A percentile compares a stretch with the other conserved stretches of the same genome.
Conservation (phyloP, 1,139 yeast genomes). For the Diutina siamensis region DNA sequence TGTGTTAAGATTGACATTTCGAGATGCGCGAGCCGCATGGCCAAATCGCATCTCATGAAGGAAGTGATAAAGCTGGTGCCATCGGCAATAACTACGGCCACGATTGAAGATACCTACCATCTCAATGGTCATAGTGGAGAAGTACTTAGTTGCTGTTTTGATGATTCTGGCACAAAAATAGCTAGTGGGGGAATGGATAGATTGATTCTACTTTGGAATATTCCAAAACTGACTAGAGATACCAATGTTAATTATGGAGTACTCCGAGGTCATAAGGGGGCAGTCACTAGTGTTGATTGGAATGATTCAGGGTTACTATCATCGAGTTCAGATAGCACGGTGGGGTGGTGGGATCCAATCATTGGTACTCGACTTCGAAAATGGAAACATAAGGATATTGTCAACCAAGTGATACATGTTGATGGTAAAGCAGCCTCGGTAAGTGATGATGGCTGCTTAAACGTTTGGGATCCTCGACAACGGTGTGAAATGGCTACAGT, state of each 20-base stretch:
- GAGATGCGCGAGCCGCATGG: too few species aligned
- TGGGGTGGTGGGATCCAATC: conserved; percentile 43
- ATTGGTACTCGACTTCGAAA: conserved; percentile 46
- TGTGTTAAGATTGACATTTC: neutral
- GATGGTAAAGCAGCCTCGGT: conserved; percentile 23
- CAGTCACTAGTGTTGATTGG: conserved; percentile 43
- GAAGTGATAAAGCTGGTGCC: neutral
- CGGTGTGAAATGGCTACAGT: conserved; percentile 29
- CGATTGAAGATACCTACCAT: conserved; percentile 13
- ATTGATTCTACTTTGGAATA: conserved; percentile 33
- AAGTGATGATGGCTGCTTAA: conserved; percentile 53
- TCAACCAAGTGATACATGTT: conserved; percentile 15
- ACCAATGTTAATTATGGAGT: conserved; percentile 25
- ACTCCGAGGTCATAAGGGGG: conserved; percentile 36
- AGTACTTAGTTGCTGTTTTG: conserved; percentile 34
- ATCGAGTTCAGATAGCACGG: conserved; percentile 40
- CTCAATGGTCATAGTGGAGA: conserved; percentile 41
- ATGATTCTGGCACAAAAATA: conserved; percentile 26
- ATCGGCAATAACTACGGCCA: too few species aligned
- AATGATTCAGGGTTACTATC: conserved; percentile 22
- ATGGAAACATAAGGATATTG: conserved; percentile 38
- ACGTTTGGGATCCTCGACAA: conserved; percentile 54
- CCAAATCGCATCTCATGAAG: too few species aligned
- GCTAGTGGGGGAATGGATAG: conserved; percentile 47
- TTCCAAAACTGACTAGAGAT: conserved; percentile 17